Percentiles rank a stretch among this genome's conserved stretches.
These are phyloP conservation scores for Boletus subparvulus DNA, from an alignment of 768 basidiomycete species.

Conservation along the genomic window DNA sequence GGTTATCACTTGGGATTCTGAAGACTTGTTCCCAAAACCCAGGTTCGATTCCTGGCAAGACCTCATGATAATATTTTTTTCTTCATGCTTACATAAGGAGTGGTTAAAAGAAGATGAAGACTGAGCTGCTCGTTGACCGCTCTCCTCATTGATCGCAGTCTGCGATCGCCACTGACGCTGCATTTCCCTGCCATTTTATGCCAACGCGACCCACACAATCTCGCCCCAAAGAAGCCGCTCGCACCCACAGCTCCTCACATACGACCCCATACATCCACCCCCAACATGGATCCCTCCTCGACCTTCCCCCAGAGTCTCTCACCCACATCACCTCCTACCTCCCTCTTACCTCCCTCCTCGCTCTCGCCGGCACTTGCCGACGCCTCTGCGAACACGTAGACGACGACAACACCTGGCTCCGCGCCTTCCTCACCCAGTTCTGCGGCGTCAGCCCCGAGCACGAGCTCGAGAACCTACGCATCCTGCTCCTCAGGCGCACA, in stretches of 20 bases:
- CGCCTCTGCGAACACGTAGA: constrained; percentile 63
- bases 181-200: constrained; percentile 54
- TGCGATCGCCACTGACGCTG: constrained; percentile 22
- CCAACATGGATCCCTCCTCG: constrained; percentile 58
- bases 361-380: constrained; percentile 53
- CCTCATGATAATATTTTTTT: constrained; percentile 3
- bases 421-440: constrained; percentile 69
- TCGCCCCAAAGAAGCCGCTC: constrained; percentile 37
- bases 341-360: constrained; percentile 58
- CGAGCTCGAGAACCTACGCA: constrained; percentile 45
- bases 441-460: constrained; percentile 65
- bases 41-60: constrained; percentile 30
- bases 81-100: constrained; percentile 5
- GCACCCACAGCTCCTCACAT: constrained; percentile 28
- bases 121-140: background rate
- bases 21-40: constrained; percentile 24
- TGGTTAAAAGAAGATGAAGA: background rate
- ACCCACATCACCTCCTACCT: constrained; percentile 75
- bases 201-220: constrained; percentile 51
- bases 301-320: constrained; percentile 69
- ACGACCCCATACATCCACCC: constrained; percentile 20
- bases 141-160: constrained; percentile 23
- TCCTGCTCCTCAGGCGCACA: constrained; percentile 53
- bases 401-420: constrained; percentile 77
- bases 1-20: constrained; percentile 33